Base-by-base conservation (phyloP, 805 yeast genomes). In the Candida maesae region DNA sequence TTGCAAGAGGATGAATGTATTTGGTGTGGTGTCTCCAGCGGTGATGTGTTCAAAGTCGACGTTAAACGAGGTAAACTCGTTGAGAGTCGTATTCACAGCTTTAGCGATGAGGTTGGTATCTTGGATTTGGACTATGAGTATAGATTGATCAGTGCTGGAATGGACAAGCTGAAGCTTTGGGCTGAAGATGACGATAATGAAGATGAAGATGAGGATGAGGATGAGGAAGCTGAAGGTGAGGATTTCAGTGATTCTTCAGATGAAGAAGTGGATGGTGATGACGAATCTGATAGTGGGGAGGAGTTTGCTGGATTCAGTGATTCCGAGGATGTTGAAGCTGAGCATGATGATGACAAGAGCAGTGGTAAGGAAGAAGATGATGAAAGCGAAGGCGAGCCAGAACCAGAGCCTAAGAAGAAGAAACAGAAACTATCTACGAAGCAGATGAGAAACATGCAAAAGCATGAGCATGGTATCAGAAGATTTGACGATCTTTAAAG, bases 101-200 rank as follows among this genome's bases (percentile, higher is more conserved):
- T 64, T 6, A 59, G 66, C 3, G 98, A 90, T 57, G 96, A 87
- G 49, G 91, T 88, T 2, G 72, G 76, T 0, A 70, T 74, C 33
- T 65, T 91, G 47, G 97, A 89, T 56, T 67, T 87, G 39, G 99
- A 91, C 60, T 78, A 59, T 49, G 84, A 83, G 41, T 93, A 88
- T 56, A 73, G 96, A 45, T 65, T 89, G 39, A 77, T 85, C 3
- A 79, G 85, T 59, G 88, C 84, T 6, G 93, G 96, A 16, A 83
- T 90, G 89, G 91, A 85, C 35, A 70, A 73, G 20, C 66, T 91
- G 42, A 83, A 81, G 52, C 67, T 91, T 6, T 91, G 98, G 98
- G 68, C 74, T 10, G 65, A 61, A 21, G 52, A 55, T 2, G 62
- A 51, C 0, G 66, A 56, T 2, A 67, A 56, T 2, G 66, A 53